Evolutionary conservation across 768 basidiomycete genomes (phyloP), one percentile per base, ranked within the genome.

Genomic region (Serendipita sp.): DNA sequence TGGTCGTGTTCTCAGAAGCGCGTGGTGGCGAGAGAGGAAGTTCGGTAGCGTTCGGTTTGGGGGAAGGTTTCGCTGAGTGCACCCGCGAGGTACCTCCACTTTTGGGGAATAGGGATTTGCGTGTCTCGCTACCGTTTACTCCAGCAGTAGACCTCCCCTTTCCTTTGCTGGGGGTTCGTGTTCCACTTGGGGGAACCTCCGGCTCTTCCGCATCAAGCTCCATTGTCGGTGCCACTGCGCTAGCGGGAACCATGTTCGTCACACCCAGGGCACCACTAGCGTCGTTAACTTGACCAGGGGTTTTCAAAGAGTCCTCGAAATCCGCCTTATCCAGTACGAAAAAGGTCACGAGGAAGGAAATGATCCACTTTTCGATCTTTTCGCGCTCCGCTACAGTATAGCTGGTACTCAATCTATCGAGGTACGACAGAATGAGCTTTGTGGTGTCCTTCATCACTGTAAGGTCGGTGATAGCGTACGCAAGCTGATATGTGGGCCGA

Each of bases 401-500:
- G 65, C 83, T 81, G 5, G 80, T 82, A 69, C 85, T 84, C 54
- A 88, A 86, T 71, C 88, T 90, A 70, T 97, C 95, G 69, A 99
- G 80, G 77, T 90, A 97, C 13, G 86, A 85, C 72, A 89, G 88
- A 67, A 94, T 82, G 75, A 99, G 80, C 77, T 92, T 92, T 72
- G 95, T 80, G 32, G 85, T 81, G 74, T 99, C 96, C 68, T 89
- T 85, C 70, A 99, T 75, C 47, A 95, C 87, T 18, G 81, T 80
- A 5, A 80, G 82, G 72, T 97, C 91, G 64, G 81, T 76, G 73
- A 97, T 84, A 41, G 79, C 74, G 71, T 85, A 94, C 69, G 88
- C 84, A 46, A 93, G 81, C 71, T 97, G 94, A 69, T 83, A 79
- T 30, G 63, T 65, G 2, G 68, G 68, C 16, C 60, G 44, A 10